These are phyloP conservation scores for Schoenoplectus tabernaemontani DNA, from an alignment of 202 grass and related monocot species.

Conservation along the genomic window DNA sequence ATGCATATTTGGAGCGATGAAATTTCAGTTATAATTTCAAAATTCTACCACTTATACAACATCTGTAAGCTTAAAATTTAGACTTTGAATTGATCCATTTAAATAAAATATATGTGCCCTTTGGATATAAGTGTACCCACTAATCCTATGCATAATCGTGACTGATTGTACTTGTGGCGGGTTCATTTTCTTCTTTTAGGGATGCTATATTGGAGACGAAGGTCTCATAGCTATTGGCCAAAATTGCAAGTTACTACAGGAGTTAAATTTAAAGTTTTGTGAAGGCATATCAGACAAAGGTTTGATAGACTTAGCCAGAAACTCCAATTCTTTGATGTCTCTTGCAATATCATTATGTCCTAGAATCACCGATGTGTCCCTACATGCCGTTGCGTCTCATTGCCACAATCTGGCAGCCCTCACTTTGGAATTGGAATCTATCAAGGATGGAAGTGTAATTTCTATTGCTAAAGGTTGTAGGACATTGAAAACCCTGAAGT, in stretches of 20 bases:
- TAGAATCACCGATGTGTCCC: slow-evolving; percentile 72
- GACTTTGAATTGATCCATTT: too few relatives aligned
- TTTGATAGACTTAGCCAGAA: slow-evolving; percentile 58
- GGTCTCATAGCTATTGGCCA: slow-evolving; percentile 70
- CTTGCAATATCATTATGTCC: slow-evolving; percentile 49
- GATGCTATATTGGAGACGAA: slow-evolving; percentile 81
- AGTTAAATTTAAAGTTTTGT: slow-evolving; percentile 53
- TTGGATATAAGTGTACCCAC: too few relatives aligned
- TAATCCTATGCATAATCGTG: too few relatives aligned
- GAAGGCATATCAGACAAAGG: slow-evolving; percentile 63
- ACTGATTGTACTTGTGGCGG: neutral
- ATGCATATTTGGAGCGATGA: neutral
- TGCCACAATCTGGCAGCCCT: slow-evolving; percentile 49
- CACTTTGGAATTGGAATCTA: slow-evolving; percentile 45
- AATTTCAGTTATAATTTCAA: neutral
- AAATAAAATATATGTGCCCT: too few relatives aligned
- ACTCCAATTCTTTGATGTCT: slow-evolving; percentile 43
- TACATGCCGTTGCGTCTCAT: slow-evolving; percentile 65
- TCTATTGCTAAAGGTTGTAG: slow-evolving; percentile 63
- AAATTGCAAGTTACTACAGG: slow-evolving; percentile 55
- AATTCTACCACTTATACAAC: neutral
- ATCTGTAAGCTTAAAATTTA: neutral
- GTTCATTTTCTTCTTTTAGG: slow-evolving; percentile 44
- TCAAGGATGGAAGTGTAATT: slow-evolving; percentile 55
- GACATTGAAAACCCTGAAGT: slow-evolving; percentile 63